Conservation (phyloP, 331 rosid species). For the Pyracantha coccinea region DNA sequence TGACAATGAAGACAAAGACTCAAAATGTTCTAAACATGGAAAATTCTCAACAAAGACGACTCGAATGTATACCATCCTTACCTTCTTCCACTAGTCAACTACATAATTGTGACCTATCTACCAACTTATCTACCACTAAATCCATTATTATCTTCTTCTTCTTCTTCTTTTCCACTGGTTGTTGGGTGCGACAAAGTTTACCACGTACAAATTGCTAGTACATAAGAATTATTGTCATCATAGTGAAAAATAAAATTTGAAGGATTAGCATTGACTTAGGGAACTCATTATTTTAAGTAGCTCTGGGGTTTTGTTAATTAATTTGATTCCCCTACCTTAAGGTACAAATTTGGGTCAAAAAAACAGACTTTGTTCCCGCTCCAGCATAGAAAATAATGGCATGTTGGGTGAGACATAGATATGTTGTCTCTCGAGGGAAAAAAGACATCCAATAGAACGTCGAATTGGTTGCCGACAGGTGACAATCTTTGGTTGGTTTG, state of each 20-base stretch:
- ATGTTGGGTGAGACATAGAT: conserved; percentile 27
- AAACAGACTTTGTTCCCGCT: conserved; percentile 26
- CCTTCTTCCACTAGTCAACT: neutral
- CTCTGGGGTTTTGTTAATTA: neutral
- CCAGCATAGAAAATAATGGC: conserved; percentile 27
- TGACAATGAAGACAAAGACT: too few species aligned
- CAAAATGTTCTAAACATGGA: too few species aligned
- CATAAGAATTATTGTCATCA: neutral
- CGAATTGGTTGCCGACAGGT: conserved; percentile 40
- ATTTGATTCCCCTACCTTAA: neutral
- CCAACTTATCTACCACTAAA: neutral
- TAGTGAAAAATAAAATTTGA: neutral
- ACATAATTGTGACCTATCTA: too few species aligned
- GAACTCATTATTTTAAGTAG: neutral
- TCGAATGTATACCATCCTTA: too few species aligned
- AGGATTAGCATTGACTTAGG: neutral
- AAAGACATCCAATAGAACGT: neutral
- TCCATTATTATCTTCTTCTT: neutral
- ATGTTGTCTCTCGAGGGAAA: neutral
- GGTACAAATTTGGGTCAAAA: conserved; percentile 19
- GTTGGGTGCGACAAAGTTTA: neutral
- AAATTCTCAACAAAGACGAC: too few species aligned
- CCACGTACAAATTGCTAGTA: neutral
- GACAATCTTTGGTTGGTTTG: conserved; percentile 12
- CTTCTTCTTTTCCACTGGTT: neutral